phyloP scores from a whole-genome alignment of 2,329 filamentous ascomycete species.

The Pyrenochaeta sp. region DNA sequence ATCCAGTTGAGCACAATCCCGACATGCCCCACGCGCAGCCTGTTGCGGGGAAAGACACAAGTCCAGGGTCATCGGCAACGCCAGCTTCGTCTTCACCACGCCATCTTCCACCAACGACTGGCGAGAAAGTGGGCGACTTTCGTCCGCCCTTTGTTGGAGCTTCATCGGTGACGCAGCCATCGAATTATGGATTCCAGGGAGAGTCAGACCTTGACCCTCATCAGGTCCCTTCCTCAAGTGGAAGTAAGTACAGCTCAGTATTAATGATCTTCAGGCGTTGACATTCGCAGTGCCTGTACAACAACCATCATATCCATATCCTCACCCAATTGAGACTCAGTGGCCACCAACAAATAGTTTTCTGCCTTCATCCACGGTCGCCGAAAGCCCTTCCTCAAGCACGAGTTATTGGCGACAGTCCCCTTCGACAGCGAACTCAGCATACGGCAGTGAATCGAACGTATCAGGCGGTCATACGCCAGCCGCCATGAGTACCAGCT shows the following conservation, averaged over 20 bases:
- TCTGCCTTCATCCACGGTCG: conserved; percentile 46
- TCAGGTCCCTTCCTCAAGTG: conserved; percentile 29
- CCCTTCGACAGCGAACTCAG: conserved; percentile 44
- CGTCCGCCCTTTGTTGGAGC: conserved; percentile 33
- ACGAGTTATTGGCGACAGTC: conserved; percentile 47
- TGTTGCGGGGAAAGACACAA: conserved; percentile 55
- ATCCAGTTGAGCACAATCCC: conserved; percentile 80
- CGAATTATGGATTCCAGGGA: conserved; percentile 34
- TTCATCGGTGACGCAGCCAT: conserved; percentile 18
- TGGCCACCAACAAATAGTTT: conserved; percentile 43
- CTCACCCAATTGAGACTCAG: conserved; percentile 47
- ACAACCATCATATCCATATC: conserved; percentile 43
- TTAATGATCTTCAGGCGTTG: conserved; percentile 14
- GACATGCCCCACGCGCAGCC: conserved; percentile 57
- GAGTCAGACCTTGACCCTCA: conserved; percentile 40
- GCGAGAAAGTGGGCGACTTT: conserved; percentile 45
- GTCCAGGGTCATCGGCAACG: conserved; percentile 52
- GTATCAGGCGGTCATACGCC: conserved; percentile 45
- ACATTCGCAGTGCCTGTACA: conserved; percentile 40
- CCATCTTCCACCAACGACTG: conserved; percentile 30
- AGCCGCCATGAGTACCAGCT: conserved; percentile 45
- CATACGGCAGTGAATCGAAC: conserved; percentile 48
- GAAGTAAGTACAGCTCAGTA: conserved; percentile 30
- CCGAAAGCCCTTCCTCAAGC: conserved; percentile 44
- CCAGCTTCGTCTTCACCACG: conserved; percentile 61